Percentiles rank a stretch among this genome's conserved stretches.
phyloP scores from a whole-genome alignment of 805 yeast genomes.

The Alloascoidea hylecoeti region DNA sequence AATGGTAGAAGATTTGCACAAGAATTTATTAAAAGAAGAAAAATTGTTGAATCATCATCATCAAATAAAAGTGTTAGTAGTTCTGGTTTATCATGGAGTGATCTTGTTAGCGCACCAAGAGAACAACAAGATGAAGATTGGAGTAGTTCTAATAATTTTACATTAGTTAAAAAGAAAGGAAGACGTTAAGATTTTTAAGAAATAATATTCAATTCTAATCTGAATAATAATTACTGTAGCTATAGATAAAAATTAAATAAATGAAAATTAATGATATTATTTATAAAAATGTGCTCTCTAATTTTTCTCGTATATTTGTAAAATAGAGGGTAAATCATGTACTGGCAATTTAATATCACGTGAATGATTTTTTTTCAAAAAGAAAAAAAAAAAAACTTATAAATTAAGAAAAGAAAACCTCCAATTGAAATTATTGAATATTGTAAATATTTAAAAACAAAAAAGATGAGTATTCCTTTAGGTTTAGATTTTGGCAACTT shows the following conservation, averaged over 20 bases:
- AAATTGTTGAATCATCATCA: constrained; percentile 44
- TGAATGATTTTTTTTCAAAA: not conserved
- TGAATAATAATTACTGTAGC: too few species aligned
- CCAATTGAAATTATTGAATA: too few species aligned
- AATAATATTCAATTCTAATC: too few species aligned
- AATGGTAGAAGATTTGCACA: constrained; percentile 91
- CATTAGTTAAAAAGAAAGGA: constrained; percentile 10
- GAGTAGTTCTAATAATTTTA: constrained; percentile 31
- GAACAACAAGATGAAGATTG: constrained; percentile 31
- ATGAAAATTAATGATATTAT: too few species aligned
- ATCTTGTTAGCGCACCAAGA: constrained; percentile 34
- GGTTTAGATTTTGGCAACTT: constrained; percentile 97
- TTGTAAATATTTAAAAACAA: too few species aligned
- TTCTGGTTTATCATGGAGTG: constrained; percentile 47
- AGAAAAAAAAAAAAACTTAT: constrained; percentile 4
- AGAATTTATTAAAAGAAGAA: constrained; percentile 74
- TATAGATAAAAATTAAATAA: too few species aligned
- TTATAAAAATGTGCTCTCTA: too few species aligned
- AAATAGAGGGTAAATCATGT: too few species aligned
- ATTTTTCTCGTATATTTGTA: too few species aligned
- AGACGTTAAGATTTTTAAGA: not conserved
- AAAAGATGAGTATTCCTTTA: constrained; percentile 76
- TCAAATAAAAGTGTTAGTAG: constrained; percentile 28
- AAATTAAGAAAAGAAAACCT: not conserved
- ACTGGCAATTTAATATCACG: too few species aligned